These are phyloP conservation scores for Fusarium anguioides DNA, from an alignment of 2,329 filamentous ascomycete species.

Conservation along the genomic window DNA sequence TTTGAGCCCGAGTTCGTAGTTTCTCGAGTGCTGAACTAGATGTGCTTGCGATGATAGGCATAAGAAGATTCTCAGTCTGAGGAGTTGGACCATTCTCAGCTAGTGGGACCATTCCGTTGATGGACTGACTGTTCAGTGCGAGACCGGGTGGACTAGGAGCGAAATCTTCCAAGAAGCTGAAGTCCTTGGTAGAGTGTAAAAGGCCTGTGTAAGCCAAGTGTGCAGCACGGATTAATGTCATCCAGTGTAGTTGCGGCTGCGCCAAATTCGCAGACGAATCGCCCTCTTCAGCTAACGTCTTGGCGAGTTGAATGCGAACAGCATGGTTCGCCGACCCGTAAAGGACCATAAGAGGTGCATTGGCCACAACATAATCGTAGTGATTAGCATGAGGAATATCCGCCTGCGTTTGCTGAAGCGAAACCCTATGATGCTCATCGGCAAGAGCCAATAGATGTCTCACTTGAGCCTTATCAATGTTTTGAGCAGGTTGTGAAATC, in stretches of 20 bases:
- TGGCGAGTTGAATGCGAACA: conserved; percentile 50
- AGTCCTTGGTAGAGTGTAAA: not conserved
- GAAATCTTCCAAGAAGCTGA: not conserved
- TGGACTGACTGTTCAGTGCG: not conserved
- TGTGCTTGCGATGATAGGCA: conserved; percentile 31
- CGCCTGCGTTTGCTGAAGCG: conserved; percentile 52
- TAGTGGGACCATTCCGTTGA: not conserved
- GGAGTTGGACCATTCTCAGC: conserved; percentile 19
- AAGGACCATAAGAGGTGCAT: conserved; percentile 56
- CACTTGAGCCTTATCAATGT: conserved; percentile 6
- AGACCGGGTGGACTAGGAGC: not conserved
- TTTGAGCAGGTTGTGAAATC: not conserved
- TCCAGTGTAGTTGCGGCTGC: conserved; percentile 32
- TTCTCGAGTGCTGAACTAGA: conserved; percentile 17
- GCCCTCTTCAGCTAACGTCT: conserved; percentile 29
- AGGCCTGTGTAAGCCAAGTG: conserved; percentile 34
- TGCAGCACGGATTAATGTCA: conserved; percentile 34
- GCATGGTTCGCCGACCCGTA: conserved; percentile 54
- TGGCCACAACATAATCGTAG: conserved; percentile 42
- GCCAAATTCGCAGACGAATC: not conserved
- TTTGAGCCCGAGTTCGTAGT: not conserved
- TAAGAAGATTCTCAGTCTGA: conserved; percentile 8
- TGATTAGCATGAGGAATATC: conserved; percentile 45
- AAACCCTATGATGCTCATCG: conserved; percentile 52
- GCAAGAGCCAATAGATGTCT: conserved; percentile 44